Evolutionary conservation across 2,329 filamentous ascomycete genomes (phyloP).

Genomic region (Aspergillus spinulosporus): DNA sequence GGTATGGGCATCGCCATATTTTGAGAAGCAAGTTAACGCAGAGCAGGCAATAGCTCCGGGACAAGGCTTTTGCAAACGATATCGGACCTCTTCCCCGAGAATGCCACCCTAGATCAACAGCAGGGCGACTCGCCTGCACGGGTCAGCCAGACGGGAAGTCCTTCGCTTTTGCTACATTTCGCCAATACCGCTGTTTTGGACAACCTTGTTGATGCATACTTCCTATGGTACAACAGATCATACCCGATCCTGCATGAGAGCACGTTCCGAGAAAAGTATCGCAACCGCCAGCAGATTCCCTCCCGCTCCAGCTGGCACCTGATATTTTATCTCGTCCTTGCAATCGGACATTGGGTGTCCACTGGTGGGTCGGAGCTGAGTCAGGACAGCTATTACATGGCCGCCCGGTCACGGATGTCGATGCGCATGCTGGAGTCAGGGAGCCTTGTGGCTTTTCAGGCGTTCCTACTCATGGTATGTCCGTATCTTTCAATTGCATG

Average conservation of each 20-base stretch:
- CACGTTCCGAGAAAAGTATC: slow-evolving; percentile 27
- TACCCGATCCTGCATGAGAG: slow-evolving; percentile 32
- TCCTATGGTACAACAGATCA: slow-evolving; percentile 26
- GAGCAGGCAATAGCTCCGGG: slow-evolving; percentile 19
- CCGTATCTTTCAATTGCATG: neutral
- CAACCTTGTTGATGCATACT: slow-evolving; percentile 29
- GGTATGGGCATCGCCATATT: slow-evolving; percentile 1
- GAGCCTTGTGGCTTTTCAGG: slow-evolving; percentile 33
- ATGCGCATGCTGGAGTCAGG: slow-evolving; percentile 34
- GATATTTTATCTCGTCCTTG: slow-evolving; percentile 27
- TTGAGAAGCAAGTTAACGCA: neutral
- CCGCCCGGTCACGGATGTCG: slow-evolving; percentile 27
- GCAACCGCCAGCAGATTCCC: slow-evolving; percentile 16
- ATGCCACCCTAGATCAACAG: neutral
- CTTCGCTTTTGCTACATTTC: slow-evolving; percentile 7
- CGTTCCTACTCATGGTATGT: slow-evolving; percentile 35
- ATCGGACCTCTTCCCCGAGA: slow-evolving; percentile 16
- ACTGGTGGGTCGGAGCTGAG: slow-evolving; percentile 14
- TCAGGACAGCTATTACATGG: slow-evolving; percentile 19
- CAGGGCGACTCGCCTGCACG: neutral
- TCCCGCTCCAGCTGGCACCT: slow-evolving; percentile 25
- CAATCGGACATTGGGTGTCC: slow-evolving; percentile 27
- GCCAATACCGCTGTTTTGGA: slow-evolving; percentile 14
- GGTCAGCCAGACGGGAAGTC: neutral
- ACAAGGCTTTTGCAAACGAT: slow-evolving; percentile 17